Conservation (phyloP, 176 grass and related monocot species). For the bread wheat (Triticum aestivum) region DNA sequence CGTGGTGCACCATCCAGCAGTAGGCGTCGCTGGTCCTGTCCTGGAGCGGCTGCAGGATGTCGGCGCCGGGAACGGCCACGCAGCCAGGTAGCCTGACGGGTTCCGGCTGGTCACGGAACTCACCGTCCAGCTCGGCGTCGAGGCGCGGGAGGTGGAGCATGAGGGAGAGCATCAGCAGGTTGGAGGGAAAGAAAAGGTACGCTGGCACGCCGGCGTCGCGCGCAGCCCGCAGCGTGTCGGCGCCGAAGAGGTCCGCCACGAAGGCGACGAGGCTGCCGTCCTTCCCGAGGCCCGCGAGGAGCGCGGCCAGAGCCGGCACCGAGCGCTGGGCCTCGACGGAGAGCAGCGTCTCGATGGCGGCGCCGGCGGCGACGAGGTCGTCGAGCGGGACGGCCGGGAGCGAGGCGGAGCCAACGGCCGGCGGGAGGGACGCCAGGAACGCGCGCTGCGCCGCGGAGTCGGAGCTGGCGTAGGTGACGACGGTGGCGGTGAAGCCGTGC, state of each 20-base stretch:
- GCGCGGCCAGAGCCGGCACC: background rate
- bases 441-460: constrained; percentile 28
- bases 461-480: constrained; percentile 43
- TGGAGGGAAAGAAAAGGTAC: constrained; percentile 58
- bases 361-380: constrained; percentile 33
- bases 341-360: constrained; percentile 48
- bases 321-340: constrained; percentile 14
- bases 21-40: constrained; percentile 37
- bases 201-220: constrained; percentile 33
- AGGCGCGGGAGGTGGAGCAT: constrained; percentile 44
- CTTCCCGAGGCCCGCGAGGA: constrained; percentile 7
- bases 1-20: constrained; percentile 51
- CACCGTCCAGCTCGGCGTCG: constrained; percentile 14
- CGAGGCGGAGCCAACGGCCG: constrained; percentile 11
- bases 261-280: constrained; percentile 38
- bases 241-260: constrained; percentile 53
- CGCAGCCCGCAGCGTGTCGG: constrained; percentile 36
- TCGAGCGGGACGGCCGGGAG: constrained; percentile 34
- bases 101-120: constrained; percentile 44
- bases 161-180: constrained; percentile 54
- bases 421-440: constrained; percentile 25
- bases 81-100: constrained; percentile 54
- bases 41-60: constrained; percentile 45
- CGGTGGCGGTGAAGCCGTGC: constrained; percentile 51
- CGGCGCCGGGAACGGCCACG: constrained; percentile 40